phyloP scores from a whole-genome alignment of 768 basidiomycete species.

The Tylopilus rubrobrunneus region DNA sequence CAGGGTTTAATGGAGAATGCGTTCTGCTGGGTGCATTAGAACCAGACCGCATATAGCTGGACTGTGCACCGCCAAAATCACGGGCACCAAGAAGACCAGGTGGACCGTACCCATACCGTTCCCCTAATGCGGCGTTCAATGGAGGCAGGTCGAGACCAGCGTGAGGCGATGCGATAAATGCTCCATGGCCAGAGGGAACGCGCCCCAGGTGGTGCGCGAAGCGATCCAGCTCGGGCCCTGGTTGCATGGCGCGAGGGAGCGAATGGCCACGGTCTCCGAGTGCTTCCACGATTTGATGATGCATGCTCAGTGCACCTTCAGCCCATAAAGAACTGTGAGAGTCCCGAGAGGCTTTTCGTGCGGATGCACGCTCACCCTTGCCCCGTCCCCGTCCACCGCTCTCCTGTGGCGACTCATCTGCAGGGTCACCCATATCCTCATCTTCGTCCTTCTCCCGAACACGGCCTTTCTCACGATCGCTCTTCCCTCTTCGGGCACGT shows the following conservation, averaged over 20 bases:
- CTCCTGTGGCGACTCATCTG: conserved; percentile 32
- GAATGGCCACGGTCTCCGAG: conserved; percentile 33
- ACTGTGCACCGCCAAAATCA: conserved; percentile 38
- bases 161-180: conserved; percentile 33
- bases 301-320: conserved; percentile 35
- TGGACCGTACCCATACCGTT: conserved; percentile 36
- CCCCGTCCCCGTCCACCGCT: conserved; percentile 29
- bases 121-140: conserved; percentile 40
- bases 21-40: conserved; percentile 68
- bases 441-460: conserved; percentile 41
- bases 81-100: conserved; percentile 30
- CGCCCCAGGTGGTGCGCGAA: conserved; percentile 34
- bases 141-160: conserved; percentile 65
- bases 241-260: conserved; percentile 30
- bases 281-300: conserved; percentile 33
- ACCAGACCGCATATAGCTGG: conserved; percentile 61
- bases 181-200: conserved; percentile 33
- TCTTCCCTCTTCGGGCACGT: conserved; percentile 42
- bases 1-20: conserved; percentile 64
- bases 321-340: conserved; percentile 31
- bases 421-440: conserved; percentile 46
- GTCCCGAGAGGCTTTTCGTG: conserved; percentile 34
- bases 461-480: conserved; percentile 36
- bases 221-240: conserved; percentile 29
- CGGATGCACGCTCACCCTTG: conserved; percentile 37